phyloP scores from a whole-genome alignment of 2,329 filamentous ascomycete species.

The Fusarium solani-melongenae region DNA sequence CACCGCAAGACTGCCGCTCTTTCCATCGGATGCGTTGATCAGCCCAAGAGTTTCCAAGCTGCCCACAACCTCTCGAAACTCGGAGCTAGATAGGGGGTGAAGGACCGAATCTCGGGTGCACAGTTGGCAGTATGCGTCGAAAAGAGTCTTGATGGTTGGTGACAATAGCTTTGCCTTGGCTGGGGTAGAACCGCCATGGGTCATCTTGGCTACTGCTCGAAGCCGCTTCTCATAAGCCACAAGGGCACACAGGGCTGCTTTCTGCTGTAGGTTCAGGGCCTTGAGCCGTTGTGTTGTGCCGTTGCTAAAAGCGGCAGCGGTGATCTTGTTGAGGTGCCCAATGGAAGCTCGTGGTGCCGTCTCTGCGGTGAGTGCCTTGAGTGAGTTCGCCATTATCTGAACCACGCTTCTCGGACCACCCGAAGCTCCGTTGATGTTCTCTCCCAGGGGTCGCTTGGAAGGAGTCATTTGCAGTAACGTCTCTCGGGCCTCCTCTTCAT shows the following conservation, averaged over 20 bases:
- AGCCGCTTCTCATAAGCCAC: constrained; percentile 86
- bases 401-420: constrained; percentile 56
- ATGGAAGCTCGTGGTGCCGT: constrained; percentile 91
- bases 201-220: constrained; percentile 59
- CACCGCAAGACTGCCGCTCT: constrained; percentile 72
- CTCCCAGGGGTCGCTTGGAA: constrained; percentile 80
- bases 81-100: constrained; percentile 87
- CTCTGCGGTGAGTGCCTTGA: constrained; percentile 74
- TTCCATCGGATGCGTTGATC: constrained; percentile 76
- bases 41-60: constrained; percentile 90
- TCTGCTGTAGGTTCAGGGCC: constrained; percentile 93
- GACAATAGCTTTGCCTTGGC: constrained; percentile 71
- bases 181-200: constrained; percentile 60
- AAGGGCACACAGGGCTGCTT: constrained; percentile 90
- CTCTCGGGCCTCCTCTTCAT: constrained; percentile 71
- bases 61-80: constrained; percentile 92
- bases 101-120: constrained; percentile 91
- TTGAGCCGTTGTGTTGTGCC: constrained; percentile 86
- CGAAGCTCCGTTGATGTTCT: constrained; percentile 77
- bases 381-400: constrained; percentile 63
- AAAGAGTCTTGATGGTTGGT: constrained; percentile 86
- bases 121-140: constrained; percentile 82
- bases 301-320: constrained; percentile 89
- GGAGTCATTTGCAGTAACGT: constrained; percentile 70
- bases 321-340: constrained; percentile 90